Evolutionary conservation across 345 rosid genomes (phyloP), one percentile per base, ranked within the genome.

Genomic region (Pugionium dolabratum): DNA sequence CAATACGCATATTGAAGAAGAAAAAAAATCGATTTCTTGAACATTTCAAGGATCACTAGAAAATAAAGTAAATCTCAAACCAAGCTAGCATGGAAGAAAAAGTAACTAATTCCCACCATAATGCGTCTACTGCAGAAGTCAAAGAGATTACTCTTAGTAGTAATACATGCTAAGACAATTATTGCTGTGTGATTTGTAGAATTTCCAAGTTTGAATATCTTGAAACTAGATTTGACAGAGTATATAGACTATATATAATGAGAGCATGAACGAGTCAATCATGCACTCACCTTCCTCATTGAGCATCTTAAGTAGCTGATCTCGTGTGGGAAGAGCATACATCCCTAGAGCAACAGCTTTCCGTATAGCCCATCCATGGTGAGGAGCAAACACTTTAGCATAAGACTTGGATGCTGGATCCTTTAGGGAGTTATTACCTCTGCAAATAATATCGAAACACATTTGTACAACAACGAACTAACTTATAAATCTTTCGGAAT

Each of bases 301-400:
- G 54, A 90, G 92, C 79, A 84, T 82, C 61, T 62, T 81, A 51
- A 94, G 70, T 36, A 94, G 82, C 72, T 90, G 96, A 34, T 83
- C 76, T 67, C 73, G 86, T 1, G 97, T 84, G n/a, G 99, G 99
- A 72, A 90, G 95, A 64, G 92, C 92, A 60, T 86, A 94, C 97
- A 94, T 90, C 62, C 99, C 97, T 10, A 92, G 83, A 65, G 83
- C 83, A 69, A 94, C 99, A 75, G 95, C 95, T 76, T 84, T 85
- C 70, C 96, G 79, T 62, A 94, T 86, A 48, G 86, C 88, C 99
- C 97, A 90, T 9, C 96, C 99, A 69, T 94, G 99, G 76, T 94
- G 90, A 5, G 95, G 92, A 66, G 92, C 92, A 69, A 94, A 84
- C 67, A 90, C 99, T 78, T 90, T 89, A 30, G 86, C 85, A 73